Conservation (phyloP, 2,329 filamentous ascomycete genomes). For the Neonectria neomacrospora region DNA sequence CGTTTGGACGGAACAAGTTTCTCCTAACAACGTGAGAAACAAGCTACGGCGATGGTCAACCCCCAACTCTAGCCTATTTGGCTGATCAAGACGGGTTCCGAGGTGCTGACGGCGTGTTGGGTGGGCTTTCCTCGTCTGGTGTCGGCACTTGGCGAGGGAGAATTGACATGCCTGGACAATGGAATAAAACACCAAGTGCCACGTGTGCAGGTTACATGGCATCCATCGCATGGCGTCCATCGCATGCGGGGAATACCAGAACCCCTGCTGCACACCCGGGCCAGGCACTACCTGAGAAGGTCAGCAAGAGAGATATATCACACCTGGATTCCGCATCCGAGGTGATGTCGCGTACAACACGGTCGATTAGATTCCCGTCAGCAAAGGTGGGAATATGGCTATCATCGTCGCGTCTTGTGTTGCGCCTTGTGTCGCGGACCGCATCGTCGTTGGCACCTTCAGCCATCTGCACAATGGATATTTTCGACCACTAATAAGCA, state of each 20-base stretch:
- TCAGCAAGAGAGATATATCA: no score
- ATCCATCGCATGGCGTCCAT: neutral
- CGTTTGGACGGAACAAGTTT: slow-evolving; percentile 6
- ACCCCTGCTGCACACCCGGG: neutral
- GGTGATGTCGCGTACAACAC: no score
- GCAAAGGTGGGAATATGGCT: no score
- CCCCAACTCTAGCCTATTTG: neutral
- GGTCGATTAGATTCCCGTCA: no score
- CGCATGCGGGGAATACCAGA: neutral
- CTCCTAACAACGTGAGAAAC: neutral
- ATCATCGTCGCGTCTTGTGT: no score
- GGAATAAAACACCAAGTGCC: no score
- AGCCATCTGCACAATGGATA: neutral
- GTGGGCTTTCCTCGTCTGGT: neutral
- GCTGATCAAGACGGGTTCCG: neutral
- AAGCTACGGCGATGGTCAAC: neutral
- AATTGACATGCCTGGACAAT: no score
- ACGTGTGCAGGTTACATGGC: neutral
- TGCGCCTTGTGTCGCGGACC: neutral
- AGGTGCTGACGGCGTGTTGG: neutral
- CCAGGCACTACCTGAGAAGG: no score
- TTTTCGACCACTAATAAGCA: neutral
- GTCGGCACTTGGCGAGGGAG: no score
- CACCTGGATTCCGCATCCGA: neutral
- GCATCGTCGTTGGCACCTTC: neutral